Evolutionary conservation across 768 basidiomycete species (phyloP).

Genomic region (Amanita pseudoporphyria): DNA sequence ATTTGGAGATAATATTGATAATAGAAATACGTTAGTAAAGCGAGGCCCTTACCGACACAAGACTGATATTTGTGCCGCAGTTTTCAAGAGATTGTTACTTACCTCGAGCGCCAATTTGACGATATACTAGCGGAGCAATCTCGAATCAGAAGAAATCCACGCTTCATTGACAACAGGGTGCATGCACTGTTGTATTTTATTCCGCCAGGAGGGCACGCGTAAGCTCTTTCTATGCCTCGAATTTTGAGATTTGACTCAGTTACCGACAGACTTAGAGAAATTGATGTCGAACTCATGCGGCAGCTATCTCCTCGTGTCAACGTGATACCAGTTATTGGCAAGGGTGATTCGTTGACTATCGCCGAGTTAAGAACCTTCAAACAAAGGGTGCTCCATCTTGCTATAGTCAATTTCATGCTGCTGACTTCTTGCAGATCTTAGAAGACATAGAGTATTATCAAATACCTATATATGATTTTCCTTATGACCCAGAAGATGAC

Average conservation of each 20-base stretch:
- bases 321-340: conserved; percentile 87
- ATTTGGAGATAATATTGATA: conserved; percentile 88
- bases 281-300: conserved; percentile 91
- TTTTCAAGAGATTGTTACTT: conserved; percentile 80
- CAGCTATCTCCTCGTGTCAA: conserved; percentile 85
- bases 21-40: conserved; percentile 64
- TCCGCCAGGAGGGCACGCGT: conserved; percentile 81
- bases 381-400: conserved; percentile 40
- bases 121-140: conserved; percentile 84
- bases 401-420: not conserved
- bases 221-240: conserved; percentile 21
- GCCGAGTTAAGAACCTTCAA: conserved; percentile 78
- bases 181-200: conserved; percentile 89
- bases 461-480: conserved; percentile 92
- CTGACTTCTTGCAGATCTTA: conserved; percentile 50
- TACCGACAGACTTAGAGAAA: conserved; percentile 58
- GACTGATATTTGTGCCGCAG: conserved; percentile 24
- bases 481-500: conserved; percentile 89
- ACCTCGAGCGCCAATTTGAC: conserved; percentile 89
- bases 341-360: conserved; percentile 80
- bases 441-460: conserved; percentile 88
- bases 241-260: conserved; percentile 8
- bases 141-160: conserved; percentile 87
- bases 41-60: conserved; percentile 3
- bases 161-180: conserved; percentile 84